A percentile compares a stretch with the other conserved stretches of the same genome.
phyloP scores from a whole-genome alignment of 495 filamentous ascomycete species.

The Hypomontagnella submonticulosa region DNA sequence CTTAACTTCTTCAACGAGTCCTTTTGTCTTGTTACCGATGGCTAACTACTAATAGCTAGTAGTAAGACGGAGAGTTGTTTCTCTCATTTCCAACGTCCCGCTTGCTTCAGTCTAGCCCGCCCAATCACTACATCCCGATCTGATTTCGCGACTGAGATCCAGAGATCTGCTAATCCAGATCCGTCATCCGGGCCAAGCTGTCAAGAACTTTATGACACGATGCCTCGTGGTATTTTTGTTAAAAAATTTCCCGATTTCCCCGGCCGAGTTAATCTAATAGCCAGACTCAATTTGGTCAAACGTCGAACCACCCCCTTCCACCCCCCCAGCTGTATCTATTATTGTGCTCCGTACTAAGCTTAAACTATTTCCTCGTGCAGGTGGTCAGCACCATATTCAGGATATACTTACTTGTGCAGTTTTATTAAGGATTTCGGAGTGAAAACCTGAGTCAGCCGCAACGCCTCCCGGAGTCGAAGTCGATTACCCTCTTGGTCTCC shows the following conservation, averaged over 20 bases:
- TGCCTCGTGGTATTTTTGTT: slow-evolving; percentile 30
- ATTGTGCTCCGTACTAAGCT: not conserved
- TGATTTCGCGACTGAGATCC: slow-evolving; percentile 36
- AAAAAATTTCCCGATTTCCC: slow-evolving; percentile 34
- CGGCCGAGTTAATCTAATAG: slow-evolving; percentile 1
- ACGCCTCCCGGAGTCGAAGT: not conserved
- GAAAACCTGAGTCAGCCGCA: slow-evolving; percentile 6
- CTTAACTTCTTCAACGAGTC: slow-evolving; percentile 12
- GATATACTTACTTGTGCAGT: too few species aligned
- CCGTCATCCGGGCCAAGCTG: slow-evolving; percentile 39
- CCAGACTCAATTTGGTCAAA: slow-evolving; percentile 5
- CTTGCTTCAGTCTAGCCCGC: slow-evolving; percentile 18
- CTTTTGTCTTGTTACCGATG: not conserved
- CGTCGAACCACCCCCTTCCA: not conserved
- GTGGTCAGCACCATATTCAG: not conserved
- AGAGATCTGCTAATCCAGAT: slow-evolving; percentile 45
- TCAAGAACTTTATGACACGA: slow-evolving; percentile 19
- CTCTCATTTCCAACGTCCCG: slow-evolving; percentile 18
- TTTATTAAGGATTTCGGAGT: not conserved
- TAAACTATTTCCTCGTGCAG: not conserved
- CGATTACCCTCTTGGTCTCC: not conserved
- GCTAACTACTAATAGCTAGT: slow-evolving; percentile 1
- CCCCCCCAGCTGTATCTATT: not conserved
- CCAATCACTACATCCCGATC: slow-evolving; percentile 39
- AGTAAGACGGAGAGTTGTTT: slow-evolving; percentile 19